Evolutionary conservation across 1,284 basidiomycete species (phyloP).

Genomic region (Ceratobasidium sp.): DNA sequence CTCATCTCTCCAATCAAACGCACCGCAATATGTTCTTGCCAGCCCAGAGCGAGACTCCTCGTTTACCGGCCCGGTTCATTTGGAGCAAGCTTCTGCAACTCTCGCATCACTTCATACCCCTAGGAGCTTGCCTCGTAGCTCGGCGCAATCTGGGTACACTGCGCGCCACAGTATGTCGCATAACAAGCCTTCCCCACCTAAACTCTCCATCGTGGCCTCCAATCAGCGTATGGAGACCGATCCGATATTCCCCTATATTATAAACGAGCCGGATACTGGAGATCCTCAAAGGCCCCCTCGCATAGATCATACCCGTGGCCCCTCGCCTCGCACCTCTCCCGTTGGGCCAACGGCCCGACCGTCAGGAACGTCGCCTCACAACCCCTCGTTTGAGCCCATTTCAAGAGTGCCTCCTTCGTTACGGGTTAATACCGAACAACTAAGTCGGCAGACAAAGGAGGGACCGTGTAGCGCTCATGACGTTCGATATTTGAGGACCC

Average conservation of each 20-base stretch:
- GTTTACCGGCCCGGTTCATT: not conserved
- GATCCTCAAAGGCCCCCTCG: not conserved
- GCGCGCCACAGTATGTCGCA: conserved; percentile 16
- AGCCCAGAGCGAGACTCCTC: conserved; percentile 3
- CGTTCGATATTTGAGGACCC: not conserved
- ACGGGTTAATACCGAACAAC: not conserved
- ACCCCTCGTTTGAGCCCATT: not conserved
- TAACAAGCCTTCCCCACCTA: conserved; percentile 15
- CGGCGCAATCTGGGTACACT: not conserved
- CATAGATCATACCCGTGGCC: not conserved
- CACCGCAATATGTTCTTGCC: conserved; percentile 9
- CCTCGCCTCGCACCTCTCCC: conserved; percentile 11
- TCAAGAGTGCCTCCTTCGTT: not conserved
- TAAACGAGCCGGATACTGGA: not conserved
- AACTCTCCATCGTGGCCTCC: not conserved
- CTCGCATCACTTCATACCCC: conserved; percentile 7
- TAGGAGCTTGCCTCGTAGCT: conserved; percentile 1
- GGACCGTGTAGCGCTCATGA: conserved; percentile 1
- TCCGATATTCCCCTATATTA: not conserved
- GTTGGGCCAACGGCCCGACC: not conserved
- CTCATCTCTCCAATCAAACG: conserved; percentile 10
- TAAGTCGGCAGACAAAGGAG: not conserved
- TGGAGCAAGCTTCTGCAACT: not conserved
- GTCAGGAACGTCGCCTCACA: not conserved
- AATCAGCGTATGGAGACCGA: not conserved